phyloP scores from a whole-genome alignment of 768 basidiomycete genomes.

The Boletus pseudopeckii region DNA sequence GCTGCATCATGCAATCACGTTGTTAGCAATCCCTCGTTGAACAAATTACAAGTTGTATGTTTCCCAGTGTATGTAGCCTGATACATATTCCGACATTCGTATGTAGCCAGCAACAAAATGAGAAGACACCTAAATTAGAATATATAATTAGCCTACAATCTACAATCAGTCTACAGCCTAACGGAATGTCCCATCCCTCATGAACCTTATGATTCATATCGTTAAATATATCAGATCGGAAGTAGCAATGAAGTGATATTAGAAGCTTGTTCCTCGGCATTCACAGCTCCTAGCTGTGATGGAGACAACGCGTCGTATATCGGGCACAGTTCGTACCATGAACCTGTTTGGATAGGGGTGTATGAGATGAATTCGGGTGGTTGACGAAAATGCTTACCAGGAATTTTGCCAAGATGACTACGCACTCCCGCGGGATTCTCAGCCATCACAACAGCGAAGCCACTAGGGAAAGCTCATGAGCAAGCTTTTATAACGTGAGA shows the following conservation, averaged over 20 bases:
- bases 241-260: conserved; percentile 19
- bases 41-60: no score
- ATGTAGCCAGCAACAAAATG: neutral
- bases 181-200: neutral
- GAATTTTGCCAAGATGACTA: conserved; percentile 11
- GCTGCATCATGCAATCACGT: no score
- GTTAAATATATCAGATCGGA: conserved; percentile 4
- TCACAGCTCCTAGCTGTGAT: conserved; percentile 22
- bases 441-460: conserved; percentile 27
- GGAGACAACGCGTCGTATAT: conserved; percentile 14
- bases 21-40: no score
- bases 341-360: conserved; percentile 9
- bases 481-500: neutral
- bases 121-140: neutral
- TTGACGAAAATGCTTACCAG: conserved; percentile 9
- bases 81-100: neutral
- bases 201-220: neutral
- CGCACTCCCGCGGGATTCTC: conserved; percentile 20
- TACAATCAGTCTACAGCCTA: neutral
- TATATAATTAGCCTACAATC: neutral
- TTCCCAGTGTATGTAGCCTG: neutral
- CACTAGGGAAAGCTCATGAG: conserved; percentile 11
- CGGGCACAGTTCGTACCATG: conserved; percentile 28
- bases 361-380: neutral
- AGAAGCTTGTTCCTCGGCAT: conserved; percentile 15